These are phyloP conservation scores for Geotrichum reessii DNA, from an alignment of 1,139 yeast genomes.

Conservation along the genomic window DNA sequence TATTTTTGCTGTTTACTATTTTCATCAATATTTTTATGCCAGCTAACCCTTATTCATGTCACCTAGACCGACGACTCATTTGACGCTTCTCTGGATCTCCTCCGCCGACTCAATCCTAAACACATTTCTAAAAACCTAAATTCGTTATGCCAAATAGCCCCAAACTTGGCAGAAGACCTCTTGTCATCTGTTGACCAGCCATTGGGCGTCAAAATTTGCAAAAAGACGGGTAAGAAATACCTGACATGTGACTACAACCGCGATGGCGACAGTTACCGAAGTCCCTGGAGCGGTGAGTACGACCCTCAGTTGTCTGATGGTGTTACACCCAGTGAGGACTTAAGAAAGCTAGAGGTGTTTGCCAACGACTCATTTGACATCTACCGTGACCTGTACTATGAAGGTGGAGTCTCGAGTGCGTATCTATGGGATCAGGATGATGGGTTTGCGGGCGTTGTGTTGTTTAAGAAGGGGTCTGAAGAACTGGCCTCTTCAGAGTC, in stretches of 20 bases:
- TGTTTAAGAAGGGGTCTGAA: slow-evolving; percentile 57
- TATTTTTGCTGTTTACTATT: background rate
- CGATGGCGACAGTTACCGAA: slow-evolving; percentile 86
- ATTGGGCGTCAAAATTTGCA: slow-evolving; percentile 53
- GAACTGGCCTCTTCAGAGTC: slow-evolving; percentile 27
- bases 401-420: slow-evolving; percentile 87
- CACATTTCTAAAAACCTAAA: slow-evolving; percentile 57
- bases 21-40: background rate
- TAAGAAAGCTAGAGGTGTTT: slow-evolving; percentile 69
- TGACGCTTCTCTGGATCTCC: slow-evolving; percentile 82
- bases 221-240: slow-evolving; percentile 56
- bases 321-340: slow-evolving; percentile 62
- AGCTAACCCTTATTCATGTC: background rate
- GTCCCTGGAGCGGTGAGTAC: slow-evolving; percentile 86
- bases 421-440: slow-evolving; percentile 77
- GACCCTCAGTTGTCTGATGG: slow-evolving; percentile 61
- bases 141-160: slow-evolving; percentile 66
- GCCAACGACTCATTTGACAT: slow-evolving; percentile 92
- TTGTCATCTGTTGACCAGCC: slow-evolving; percentile 88
- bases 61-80: slow-evolving; percentile 55
- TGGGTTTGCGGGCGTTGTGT: slow-evolving; percentile 84
- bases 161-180: slow-evolving; percentile 82
- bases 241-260: slow-evolving; percentile 91
- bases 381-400: slow-evolving; percentile 89
- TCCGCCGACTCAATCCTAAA: slow-evolving; percentile 81